Evolutionary conservation across 495 filamentous ascomycete species (phyloP).

Genomic region (Neurospora tetrasperma): DNA sequence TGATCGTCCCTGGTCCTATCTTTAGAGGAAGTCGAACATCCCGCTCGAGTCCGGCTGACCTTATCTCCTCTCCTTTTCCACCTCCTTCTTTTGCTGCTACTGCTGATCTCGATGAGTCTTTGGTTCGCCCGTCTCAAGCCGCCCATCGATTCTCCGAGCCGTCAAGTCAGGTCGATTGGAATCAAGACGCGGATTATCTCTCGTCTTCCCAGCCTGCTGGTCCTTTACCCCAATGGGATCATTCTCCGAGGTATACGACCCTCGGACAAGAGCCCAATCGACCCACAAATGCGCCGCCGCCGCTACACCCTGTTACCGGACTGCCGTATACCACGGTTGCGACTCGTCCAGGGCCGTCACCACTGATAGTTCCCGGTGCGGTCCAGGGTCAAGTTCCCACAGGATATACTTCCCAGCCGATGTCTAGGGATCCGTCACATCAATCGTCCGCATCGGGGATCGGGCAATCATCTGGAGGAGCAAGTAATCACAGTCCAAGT

Average conservation of each 20-base stretch:
- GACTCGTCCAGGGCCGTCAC: background rate
- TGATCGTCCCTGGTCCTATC: conserved; percentile 10
- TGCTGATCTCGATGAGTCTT: background rate
- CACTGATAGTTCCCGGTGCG: background rate
- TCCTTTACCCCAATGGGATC: conserved; percentile 3
- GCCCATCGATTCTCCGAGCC: background rate
- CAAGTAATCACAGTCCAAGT: background rate
- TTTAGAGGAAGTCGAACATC: conserved; percentile 22
- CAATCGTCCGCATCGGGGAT: background rate
- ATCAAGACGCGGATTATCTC: conserved; percentile 11
- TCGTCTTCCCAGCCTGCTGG: conserved; percentile 18
- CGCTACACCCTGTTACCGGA: background rate
- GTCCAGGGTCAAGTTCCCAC: conserved; percentile 10
- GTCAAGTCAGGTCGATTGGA: background rate
- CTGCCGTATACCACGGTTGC: background rate
- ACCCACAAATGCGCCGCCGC: background rate
- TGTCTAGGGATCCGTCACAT: conserved; percentile 35
- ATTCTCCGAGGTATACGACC: background rate
- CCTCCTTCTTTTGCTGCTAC: conserved; percentile 20
- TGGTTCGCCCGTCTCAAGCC: background rate
- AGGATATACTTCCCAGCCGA: conserved; percentile 48
- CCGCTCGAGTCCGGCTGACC: conserved; percentile 18
- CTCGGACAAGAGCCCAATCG: background rate
- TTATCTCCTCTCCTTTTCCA: conserved; percentile 13
- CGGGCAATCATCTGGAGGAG: background rate